These are phyloP conservation scores for Pseudohalonectria lignicola DNA, from an alignment of 2,329 filamentous ascomycete genomes.

Conservation along the genomic window DNA sequence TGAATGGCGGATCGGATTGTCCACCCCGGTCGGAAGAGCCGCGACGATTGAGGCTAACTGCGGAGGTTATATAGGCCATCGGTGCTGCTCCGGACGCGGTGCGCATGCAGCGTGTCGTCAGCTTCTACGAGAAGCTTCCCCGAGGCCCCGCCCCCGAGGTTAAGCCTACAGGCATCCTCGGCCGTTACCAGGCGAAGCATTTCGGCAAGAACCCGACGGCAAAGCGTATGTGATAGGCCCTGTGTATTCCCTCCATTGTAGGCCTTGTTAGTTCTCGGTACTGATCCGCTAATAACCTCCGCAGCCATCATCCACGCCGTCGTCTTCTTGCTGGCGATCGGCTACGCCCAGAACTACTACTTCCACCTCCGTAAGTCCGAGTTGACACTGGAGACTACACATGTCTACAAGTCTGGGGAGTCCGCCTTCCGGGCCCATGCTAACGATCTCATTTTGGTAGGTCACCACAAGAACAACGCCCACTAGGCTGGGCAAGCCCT, in stretches of 20 bases:
- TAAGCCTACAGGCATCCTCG: constrained; percentile 72
- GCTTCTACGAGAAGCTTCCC: constrained; percentile 98
- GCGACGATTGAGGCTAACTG: too few species aligned
- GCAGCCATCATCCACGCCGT: constrained; percentile 84
- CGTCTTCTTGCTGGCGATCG: constrained; percentile 63
- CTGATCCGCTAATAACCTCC: too few species aligned
- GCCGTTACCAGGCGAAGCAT: constrained; percentile 77
- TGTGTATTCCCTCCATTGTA: too few species aligned
- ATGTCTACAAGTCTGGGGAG: too few species aligned
- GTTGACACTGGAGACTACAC: too few species aligned
- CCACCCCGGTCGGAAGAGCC: too few species aligned
- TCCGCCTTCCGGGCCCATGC: constrained; percentile 4
- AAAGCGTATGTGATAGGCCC: constrained; percentile 88
- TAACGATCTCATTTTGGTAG: constrained; percentile 44
- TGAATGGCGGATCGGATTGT: too few species aligned
- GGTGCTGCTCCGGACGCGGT: constrained; percentile 90
- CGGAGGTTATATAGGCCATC: constrained; percentile 61
- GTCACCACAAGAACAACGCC: constrained; percentile 99
- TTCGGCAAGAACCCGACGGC: constrained; percentile 89
- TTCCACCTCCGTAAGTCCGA: constrained; percentile 87
- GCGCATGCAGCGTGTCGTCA: constrained; percentile 95
- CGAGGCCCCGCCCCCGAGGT: constrained; percentile 78
- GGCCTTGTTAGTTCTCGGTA: too few species aligned
- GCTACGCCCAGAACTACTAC: constrained; percentile 99
- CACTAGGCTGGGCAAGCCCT: constrained; percentile 50